Percentiles rank a stretch among this genome's conserved stretches.
These are phyloP conservation scores for Pleomassaria siparia DNA, from an alignment of 2,329 filamentous ascomycete species.

Conservation along the genomic window DNA sequence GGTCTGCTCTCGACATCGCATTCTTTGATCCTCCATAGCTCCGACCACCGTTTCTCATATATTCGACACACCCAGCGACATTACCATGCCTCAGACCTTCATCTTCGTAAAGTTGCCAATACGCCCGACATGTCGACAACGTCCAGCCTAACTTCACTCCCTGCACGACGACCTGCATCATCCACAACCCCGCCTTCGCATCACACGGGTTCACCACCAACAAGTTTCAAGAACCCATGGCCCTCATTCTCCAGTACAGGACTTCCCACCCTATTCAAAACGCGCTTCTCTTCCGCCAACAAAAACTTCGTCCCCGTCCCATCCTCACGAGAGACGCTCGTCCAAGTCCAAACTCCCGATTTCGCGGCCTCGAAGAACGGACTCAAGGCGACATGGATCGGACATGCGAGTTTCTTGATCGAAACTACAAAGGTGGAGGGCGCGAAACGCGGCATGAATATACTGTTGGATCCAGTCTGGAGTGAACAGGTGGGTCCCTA, in stretches of 20 bases:
- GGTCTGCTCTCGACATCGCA: not conserved
- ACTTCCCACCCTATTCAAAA: conserved; percentile 32
- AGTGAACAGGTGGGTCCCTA: conserved; percentile 52
- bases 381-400: conserved; percentile 55
- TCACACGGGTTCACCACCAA: conserved; percentile 48
- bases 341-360: conserved; percentile 45
- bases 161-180: conserved; percentile 24
- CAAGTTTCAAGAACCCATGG: conserved; percentile 54
- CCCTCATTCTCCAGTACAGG: conserved; percentile 42
- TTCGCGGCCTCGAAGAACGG: conserved; percentile 33
- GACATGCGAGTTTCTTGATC: conserved; percentile 54
- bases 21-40: not conserved
- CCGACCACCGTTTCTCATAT: not conserved
- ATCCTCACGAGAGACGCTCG: conserved; percentile 43
- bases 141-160: conserved; percentile 17
- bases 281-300: conserved; percentile 40
- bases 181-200: conserved; percentile 37
- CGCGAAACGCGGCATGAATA: conserved; percentile 43
- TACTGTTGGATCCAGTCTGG: conserved; percentile 59
- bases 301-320: conserved; percentile 53
- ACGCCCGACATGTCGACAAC: conserved; percentile 5
- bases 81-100: not conserved
- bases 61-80: not conserved
- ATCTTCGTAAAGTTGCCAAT: not conserved
- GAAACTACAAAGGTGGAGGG: conserved; percentile 42